phyloP scores from a whole-genome alignment of 208 protist genomes.

The Leishmania tarentolae region DNA sequence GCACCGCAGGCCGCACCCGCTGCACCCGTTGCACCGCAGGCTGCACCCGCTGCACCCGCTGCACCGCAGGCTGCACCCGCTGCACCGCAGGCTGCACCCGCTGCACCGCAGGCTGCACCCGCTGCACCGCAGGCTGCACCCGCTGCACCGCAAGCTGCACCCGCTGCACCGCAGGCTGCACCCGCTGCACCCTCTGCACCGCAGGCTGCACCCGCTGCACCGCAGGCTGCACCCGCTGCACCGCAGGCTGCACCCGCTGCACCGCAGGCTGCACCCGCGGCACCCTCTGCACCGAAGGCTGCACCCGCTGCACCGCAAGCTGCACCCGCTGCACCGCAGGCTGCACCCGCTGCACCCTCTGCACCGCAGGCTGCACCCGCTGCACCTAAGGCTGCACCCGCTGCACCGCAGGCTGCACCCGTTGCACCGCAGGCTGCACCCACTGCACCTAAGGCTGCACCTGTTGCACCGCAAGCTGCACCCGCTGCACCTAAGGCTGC shows the following conservation, averaged over 20 bases:
- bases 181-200: conserved; percentile 2
- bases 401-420: not conserved
- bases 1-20: conserved; percentile 23
- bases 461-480: not conserved
- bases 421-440: not conserved
- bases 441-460: not conserved
- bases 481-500: not conserved
- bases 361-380: not conserved
- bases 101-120: not conserved
- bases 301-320: not conserved
- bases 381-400: not conserved
- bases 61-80: conserved; percentile 1
- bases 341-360: not conserved
- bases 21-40: conserved; percentile 22
- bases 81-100: conserved; percentile 1
- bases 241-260: not conserved
- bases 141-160: not conserved
- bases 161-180: not conserved
- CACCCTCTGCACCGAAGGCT: not conserved
- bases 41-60: conserved; percentile 11
- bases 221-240: not conserved
- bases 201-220: not conserved
- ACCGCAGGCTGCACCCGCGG: not conserved
- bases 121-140: not conserved
- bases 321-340: not conserved